Conservation (phyloP, 257 asterid genomes). For the Primulina eburnea region DNA sequence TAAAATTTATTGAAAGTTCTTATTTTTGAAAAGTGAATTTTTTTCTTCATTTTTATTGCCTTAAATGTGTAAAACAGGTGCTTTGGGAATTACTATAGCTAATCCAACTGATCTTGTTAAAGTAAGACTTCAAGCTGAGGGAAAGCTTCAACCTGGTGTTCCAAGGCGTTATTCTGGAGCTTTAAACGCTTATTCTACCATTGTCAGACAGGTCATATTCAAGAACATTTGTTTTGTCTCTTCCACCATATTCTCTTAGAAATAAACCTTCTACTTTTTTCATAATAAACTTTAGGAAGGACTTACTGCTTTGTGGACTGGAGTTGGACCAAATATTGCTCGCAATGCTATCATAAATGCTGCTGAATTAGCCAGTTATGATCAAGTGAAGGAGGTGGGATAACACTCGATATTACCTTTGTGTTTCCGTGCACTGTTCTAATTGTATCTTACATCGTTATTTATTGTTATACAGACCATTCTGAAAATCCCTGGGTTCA, state of each 20-base stretch:
- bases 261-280: slow-evolving; percentile 15
- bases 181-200: slow-evolving; percentile 86
- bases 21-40: neutral
- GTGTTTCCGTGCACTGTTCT: slow-evolving; percentile 19
- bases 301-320: slow-evolving; percentile 79
- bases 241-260: neutral
- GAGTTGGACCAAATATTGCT: slow-evolving; percentile 87
- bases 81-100: slow-evolving; percentile 70
- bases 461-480: slow-evolving; percentile 50
- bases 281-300: slow-evolving; percentile 65
- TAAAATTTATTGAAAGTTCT: neutral
- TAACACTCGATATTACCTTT: slow-evolving; percentile 6
- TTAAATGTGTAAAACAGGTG: slow-evolving; percentile 54
- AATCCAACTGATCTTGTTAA: slow-evolving; percentile 99
- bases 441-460: slow-evolving; percentile 20
- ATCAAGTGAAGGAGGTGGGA: slow-evolving; percentile 94
- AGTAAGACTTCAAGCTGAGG: slow-evolving; percentile 97
- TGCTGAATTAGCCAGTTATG: slow-evolving; percentile 96
- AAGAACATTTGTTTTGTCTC: slow-evolving; percentile 22
- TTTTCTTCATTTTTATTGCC: slow-evolving; percentile 6
- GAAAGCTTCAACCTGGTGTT: slow-evolving; percentile 86
- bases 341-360: slow-evolving; percentile 98
- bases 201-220: slow-evolving; percentile 65
- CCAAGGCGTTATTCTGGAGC: slow-evolving; percentile 98
- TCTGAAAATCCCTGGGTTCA: slow-evolving; percentile 90